Conservation (phyloP, 345 rosid species). For the Citrus glauca region DNA sequence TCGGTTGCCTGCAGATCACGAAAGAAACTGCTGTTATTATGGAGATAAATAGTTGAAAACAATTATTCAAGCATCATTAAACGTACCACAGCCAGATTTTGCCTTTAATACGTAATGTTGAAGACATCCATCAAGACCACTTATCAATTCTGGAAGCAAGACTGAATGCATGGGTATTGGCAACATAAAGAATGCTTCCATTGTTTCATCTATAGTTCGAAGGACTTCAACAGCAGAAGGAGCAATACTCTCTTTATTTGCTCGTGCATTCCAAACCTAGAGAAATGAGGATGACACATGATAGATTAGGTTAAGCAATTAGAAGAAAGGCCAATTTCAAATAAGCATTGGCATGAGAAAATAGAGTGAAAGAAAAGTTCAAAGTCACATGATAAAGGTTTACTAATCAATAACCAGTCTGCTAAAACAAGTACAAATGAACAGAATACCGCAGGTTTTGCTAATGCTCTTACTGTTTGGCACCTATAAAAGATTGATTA, state of each 20-base stretch:
- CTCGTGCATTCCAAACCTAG: conserved; percentile 81
- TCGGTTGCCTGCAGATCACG: conserved; percentile 49
- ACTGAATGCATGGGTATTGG: conserved; percentile 78
- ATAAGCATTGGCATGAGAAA: background rate
- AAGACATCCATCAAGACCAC: conserved; percentile 74
- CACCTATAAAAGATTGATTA: background rate
- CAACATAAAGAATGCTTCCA: conserved; percentile 87
- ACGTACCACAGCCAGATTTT: conserved; percentile 91
- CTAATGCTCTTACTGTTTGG: background rate
- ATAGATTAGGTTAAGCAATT: conserved; percentile 2
- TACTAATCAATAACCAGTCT: background rate
- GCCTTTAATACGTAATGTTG: conserved; percentile 72
- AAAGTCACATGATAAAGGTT: background rate
- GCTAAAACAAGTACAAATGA: background rate
- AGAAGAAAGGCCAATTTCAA: background rate
- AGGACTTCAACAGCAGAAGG: conserved; percentile 89
- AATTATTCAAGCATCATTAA: background rate
- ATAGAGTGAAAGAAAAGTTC: background rate
- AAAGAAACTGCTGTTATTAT: background rate
- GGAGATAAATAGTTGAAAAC: background rate
- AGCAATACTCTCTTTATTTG: conserved; percentile 70
- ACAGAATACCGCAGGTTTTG: background rate
- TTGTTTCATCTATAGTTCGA: conserved; percentile 76
- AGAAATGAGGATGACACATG: conserved; percentile 1
- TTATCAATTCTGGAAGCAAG: conserved; percentile 74